Conservation (phyloP, 106 monocot species). For the Platanthera zijinensis region DNA sequence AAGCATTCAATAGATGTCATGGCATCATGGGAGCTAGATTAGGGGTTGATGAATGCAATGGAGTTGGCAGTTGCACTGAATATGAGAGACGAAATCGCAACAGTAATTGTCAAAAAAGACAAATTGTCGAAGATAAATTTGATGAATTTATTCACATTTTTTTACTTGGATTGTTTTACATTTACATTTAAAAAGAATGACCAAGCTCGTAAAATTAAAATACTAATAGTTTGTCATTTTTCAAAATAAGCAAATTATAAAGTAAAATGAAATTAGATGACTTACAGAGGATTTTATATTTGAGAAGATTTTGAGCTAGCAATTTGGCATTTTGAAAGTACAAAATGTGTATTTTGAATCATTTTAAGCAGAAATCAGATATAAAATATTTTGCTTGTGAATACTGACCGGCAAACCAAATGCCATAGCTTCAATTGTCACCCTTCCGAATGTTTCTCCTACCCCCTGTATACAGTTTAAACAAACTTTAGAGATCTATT, state of each 20-base stretch:
- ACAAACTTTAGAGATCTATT: not conserved
- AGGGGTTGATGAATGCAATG: too few relatives aligned
- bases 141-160: too few relatives aligned
- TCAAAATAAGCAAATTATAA: not conserved
- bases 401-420: constrained; percentile 78
- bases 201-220: not conserved
- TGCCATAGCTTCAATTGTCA: constrained; percentile 97
- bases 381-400: constrained; percentile 1
- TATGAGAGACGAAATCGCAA: too few relatives aligned
- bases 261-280: too few relatives aligned
- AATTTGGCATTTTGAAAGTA: not conserved
- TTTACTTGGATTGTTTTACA: too few relatives aligned
- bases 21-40: too few relatives aligned
- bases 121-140: too few relatives aligned
- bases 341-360: not conserved
- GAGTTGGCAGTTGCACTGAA: too few relatives aligned
- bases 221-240: not conserved
- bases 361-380: not conserved
- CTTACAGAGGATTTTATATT: too few relatives aligned
- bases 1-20: too few relatives aligned
- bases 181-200: not conserved
- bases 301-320: not conserved
- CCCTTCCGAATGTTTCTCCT: constrained; percentile 97
- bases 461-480: constrained; percentile 40
- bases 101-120: too few relatives aligned